Evolutionary conservation across 345 rosid species (phyloP).

Genomic region (Eucalyptus cloeziana): DNA sequence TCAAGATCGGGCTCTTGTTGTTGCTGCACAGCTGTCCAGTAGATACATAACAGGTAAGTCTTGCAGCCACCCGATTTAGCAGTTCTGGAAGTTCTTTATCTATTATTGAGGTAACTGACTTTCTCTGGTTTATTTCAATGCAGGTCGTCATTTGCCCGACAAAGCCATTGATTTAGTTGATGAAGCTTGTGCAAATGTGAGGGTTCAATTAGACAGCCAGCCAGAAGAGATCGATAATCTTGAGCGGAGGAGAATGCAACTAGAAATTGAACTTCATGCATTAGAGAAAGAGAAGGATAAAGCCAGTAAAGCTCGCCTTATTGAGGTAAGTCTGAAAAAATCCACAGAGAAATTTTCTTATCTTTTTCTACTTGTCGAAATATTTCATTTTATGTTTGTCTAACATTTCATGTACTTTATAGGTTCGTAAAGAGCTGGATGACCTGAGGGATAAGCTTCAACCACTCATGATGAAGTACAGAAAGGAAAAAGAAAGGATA

Average conservation of each 20-base stretch:
- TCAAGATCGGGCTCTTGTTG: constrained; percentile 72
- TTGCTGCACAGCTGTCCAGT: constrained; percentile 85
- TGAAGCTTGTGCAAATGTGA: constrained; percentile 90
- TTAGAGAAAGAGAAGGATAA: constrained; percentile 92
- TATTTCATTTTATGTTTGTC: not conserved
- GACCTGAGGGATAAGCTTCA: constrained; percentile 88
- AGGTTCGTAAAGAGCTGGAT: constrained; percentile 88
- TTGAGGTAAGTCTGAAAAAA: constrained; percentile 42
- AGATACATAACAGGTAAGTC: constrained; percentile 76
- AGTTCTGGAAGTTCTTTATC: not conserved
- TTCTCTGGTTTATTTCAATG: not conserved
- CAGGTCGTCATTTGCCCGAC: constrained; percentile 87
- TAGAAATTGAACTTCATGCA: constrained; percentile 84
- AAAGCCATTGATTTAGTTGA: constrained; percentile 93
- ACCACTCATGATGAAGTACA: constrained; percentile 71
- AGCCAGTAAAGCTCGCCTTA: constrained; percentile 77
- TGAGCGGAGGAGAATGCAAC: constrained; percentile 76
- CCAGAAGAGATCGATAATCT: constrained; percentile 94
- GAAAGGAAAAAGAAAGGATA: constrained; percentile 79
- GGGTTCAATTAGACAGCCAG: constrained; percentile 95
- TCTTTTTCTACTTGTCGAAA: not conserved
- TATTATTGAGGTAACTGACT: not conserved
- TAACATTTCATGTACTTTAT: not conserved
- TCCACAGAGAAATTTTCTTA: no score
- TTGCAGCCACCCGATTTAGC: not conserved